Base-by-base conservation (phyloP, 2,329 filamentous ascomycete genomes). In the Verticillium isaacii region DNA sequence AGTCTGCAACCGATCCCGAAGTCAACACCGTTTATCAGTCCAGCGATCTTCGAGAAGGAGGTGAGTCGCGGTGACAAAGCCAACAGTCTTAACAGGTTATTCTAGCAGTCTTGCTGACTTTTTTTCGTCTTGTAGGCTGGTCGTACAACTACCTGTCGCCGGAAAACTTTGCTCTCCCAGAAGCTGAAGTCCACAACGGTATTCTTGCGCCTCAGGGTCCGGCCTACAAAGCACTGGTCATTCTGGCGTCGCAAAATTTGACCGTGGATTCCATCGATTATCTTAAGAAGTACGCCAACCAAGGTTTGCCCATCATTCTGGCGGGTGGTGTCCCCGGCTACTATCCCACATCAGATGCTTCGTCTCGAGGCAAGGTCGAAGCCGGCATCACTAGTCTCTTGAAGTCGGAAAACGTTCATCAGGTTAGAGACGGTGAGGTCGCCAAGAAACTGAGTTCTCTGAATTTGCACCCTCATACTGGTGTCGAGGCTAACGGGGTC, bases 101-200 rank as follows among this genome's bases (percentile, higher is more conserved):
- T 29, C 29, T 29, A 29, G 29, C 29, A 29, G 29, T 6, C 29
- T 29, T 36, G 11, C 34, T 36, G 34, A 36, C 34, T 11, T 3
- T 36, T 8, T 36, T 36, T 14, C 29, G 29, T 29, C 1, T 36
- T 36, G 2, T 59, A 73, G 76, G 77, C 0, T 78, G 71, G 62
- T 72, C 76, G 0, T 81, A 80, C 63, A 74, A 77, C 14, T 82
- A 82, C 62, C 68, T 82, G 0, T 73, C 71, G 2, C 75, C 80
- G 0, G 76, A 77, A 17, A 82, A 81, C 59, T 75, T 83, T 32
- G 68, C 60, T 1, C 72, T 78, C 0, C 70, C 74, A 0, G 62
- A 73, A 11, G 78, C 78, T 0, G 62, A 65, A 2, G 78, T 82
- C 1, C 37, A 61, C 3, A 62, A 76, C 34, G 69, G 68, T 1